Base-by-base conservation (phyloP, 1,284 basidiomycete genomes). In the Gymnopus androsaceus region DNA sequence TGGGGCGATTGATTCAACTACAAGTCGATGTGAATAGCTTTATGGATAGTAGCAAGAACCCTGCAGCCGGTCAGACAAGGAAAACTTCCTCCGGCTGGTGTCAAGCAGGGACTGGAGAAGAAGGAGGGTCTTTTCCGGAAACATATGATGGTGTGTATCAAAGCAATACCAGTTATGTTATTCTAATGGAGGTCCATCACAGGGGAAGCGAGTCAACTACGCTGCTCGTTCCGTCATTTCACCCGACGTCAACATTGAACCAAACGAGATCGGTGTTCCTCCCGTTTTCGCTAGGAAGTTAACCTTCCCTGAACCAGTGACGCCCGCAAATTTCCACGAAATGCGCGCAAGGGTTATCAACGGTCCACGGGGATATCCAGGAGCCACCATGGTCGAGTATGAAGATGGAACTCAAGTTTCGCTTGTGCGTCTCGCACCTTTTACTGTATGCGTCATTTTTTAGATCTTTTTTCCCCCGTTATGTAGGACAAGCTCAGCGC, bases 131-230 rank as follows among this genome's bases (percentile, higher is more conserved):
- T 99, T 50, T 99, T 99, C 83, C 83, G 97, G 60, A 98, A 96
- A 76, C 88, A 99, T 71, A 99, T 99, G 97, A 99, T 99, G 97
- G 94, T 93, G 58, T 60, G 78, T 61, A 15, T 54, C 30, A 46
- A 12, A 21, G 17, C 34, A 38, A 54, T 47, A 40, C 28, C 48
- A 17, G 33, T 42, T 57, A 9, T 42, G 11, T 51, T 40, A 17
- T 15, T 30, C 28, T 57, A 57, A 28, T 54, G 15, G 56, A 44
- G 15, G 54, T 59, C n/a, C 15, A n/a, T 54, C 40, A 19, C 58
- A 95, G 94, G 97, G 97, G 38, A 99, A 99, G 80, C 95, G 97
- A 71, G 97, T 99, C 66, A 99, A 99, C 73, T 98, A 97, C 71
- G 95, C 97, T 40, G 97, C 97, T 31, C 94, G 97, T 63, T 99